Percentiles rank a stretch among this genome's conserved stretches.
phyloP scores from a whole-genome alignment of 2,329 filamentous ascomycete species.

The Lecanicillium sp. region DNA sequence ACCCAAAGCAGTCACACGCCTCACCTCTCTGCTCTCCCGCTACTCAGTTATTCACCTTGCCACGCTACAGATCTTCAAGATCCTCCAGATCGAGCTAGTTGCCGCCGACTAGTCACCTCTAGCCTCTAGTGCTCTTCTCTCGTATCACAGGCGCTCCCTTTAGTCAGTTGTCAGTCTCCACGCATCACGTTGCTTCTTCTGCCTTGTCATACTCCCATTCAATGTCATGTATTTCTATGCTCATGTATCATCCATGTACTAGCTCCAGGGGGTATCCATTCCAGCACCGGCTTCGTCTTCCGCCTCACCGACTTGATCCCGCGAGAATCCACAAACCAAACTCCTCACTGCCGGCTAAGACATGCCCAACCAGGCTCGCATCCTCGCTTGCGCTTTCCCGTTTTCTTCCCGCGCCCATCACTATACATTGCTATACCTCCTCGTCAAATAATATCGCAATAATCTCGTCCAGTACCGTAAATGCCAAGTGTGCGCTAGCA shows the following conservation, averaged over 20 bases:
- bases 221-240: background rate
- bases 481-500: slow-evolving; percentile 58
- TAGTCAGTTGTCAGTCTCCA: background rate
- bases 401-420: background rate
- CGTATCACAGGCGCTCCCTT: background rate
- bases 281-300: background rate
- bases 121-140: background rate
- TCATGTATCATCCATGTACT: background rate
- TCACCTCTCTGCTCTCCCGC: background rate
- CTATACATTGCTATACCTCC: slow-evolving; percentile 7
- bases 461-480: slow-evolving; percentile 66
- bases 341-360: background rate
- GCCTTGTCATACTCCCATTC: background rate
- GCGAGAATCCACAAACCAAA: background rate
- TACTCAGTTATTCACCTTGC: background rate
- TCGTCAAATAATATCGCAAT: slow-evolving; percentile 58
- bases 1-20: too few species aligned
- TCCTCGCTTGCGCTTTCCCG: slow-evolving; percentile 1
- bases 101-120: background rate
- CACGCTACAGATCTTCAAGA: background rate
- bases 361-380: background rate
- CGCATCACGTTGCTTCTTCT: background rate
- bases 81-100: background rate
- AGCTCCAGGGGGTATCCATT: slow-evolving; percentile 1
- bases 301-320: slow-evolving; percentile 7